Percentiles rank a stretch among this genome's conserved stretches.
Evolutionary conservation across 768 basidiomycete genomes (phyloP).

Genomic region (Leccinellum albellum): DNA sequence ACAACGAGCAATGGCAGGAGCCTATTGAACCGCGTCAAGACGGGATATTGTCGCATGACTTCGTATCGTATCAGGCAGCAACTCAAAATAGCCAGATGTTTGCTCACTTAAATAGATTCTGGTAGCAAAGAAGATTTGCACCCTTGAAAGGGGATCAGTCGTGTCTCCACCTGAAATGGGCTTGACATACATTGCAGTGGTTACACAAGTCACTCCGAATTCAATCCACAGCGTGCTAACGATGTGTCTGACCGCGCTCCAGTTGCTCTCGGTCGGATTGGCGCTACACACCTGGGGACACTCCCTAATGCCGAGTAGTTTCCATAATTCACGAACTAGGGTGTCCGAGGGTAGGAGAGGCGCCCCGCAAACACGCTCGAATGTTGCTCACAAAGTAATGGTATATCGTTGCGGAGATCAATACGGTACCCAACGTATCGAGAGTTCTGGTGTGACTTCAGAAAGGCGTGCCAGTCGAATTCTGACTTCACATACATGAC

Average conservation of each 20-base stretch:
- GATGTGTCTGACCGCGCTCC: not conserved
- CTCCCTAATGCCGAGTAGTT: not conserved
- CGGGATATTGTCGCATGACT: conserved; percentile 4
- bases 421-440: not conserved
- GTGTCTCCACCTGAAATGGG: not conserved
- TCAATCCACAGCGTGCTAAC: not conserved
- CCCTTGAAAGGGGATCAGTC: not conserved
- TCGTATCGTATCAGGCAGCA: not conserved
- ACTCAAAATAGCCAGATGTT: not conserved
- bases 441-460: not conserved
- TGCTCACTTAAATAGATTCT: conserved; percentile 7
- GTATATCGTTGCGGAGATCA: not conserved
- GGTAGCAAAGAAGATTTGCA: conserved; percentile 3
- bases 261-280: not conserved
- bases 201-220: not conserved
- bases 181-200: conserved; percentile 1
- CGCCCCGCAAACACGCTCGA: not conserved
- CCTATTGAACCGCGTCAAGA: not conserved
- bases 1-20: conserved; percentile 1
- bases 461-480: not conserved
- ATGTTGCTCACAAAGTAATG: conserved; percentile 3
- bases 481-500: not conserved
- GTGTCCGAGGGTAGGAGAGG: not conserved
- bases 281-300: not conserved
- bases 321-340: not conserved